Conservation (phyloP, 192 early-diverging fungal species). For the Backusella psychrophila region DNA sequence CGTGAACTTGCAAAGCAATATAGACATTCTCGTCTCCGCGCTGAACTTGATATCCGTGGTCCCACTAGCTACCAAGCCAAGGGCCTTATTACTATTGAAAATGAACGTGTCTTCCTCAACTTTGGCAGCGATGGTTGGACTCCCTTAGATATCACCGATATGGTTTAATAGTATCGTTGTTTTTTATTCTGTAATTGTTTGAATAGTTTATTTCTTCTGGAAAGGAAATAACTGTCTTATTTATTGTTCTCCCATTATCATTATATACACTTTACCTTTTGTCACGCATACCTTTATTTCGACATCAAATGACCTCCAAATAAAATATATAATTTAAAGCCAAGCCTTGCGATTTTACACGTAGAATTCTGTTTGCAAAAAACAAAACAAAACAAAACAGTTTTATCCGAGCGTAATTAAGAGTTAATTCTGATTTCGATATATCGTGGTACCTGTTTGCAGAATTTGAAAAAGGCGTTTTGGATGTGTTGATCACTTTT, state of each 20-base stretch:
- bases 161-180: background rate
- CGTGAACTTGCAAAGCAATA: slow-evolving; percentile 18
- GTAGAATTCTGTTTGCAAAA: background rate
- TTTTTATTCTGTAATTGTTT: background rate
- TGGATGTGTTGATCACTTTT: background rate
- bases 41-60: slow-evolving; percentile 17
- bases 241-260: background rate
- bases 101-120: slow-evolving; percentile 2
- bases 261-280: background rate
- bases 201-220: slow-evolving; percentile 9
- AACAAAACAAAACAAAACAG: too few relatives aligned
- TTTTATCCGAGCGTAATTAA: background rate
- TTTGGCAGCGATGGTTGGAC: slow-evolving; percentile 3
- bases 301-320: background rate
- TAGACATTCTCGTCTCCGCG: slow-evolving; percentile 17
- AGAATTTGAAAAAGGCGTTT: background rate
- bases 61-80: slow-evolving; percentile 20
- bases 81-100: slow-evolving; percentile 2
- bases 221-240: slow-evolving; percentile 5
- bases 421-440: background rate
- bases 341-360: background rate
- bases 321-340: background rate
- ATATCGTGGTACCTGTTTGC: background rate
- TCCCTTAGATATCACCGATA: slow-evolving; percentile 21
- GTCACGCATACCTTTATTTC: background rate